Evolutionary conservation across 805 yeast species (phyloP).

Genomic region (Lipomyces lipofer): DNA sequence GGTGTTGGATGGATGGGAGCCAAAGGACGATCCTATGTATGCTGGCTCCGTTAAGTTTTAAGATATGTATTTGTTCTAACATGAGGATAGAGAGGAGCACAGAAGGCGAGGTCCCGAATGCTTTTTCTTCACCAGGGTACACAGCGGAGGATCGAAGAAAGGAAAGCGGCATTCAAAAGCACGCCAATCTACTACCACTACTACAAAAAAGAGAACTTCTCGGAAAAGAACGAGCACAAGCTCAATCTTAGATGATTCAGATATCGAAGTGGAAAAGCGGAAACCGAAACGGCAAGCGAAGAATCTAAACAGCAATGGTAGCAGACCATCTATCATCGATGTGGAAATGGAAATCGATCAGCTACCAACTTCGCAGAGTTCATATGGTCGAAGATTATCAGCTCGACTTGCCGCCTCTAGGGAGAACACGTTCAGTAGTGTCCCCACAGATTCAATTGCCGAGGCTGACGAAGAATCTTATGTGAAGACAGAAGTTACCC

Average conservation of each 20-base stretch:
- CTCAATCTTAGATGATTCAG: conserved; percentile 10
- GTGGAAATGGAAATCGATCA: not conserved
- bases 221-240: conserved; percentile 23
- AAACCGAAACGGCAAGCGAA: conserved; percentile 16
- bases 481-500: conserved; percentile 1
- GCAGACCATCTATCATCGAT: conserved; percentile 6
- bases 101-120: conserved; percentile 46
- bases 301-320: conserved; percentile 8
- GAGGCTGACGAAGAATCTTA: conserved; percentile 14
- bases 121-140: conserved; percentile 41
- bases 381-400: conserved; percentile 1
- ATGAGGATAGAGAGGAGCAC: conserved; percentile 49
- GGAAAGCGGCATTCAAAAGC: conserved; percentile 15
- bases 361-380: not conserved
- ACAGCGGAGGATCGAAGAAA: conserved; percentile 3
- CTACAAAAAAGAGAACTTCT: conserved; percentile 1
- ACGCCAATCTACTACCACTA: conserved; percentile 11
- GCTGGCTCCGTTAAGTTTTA: not conserved
- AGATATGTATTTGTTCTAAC: not conserved
- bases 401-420: conserved; percentile 4
- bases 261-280: conserved; percentile 9
- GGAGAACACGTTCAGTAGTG: conserved; percentile 5
- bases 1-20: conserved; percentile 71
- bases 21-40: conserved; percentile 57
- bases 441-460: conserved; percentile 8